Base-by-base conservation (phyloP, 75 land plant species). In the Sequoia sempervirens region DNA sequence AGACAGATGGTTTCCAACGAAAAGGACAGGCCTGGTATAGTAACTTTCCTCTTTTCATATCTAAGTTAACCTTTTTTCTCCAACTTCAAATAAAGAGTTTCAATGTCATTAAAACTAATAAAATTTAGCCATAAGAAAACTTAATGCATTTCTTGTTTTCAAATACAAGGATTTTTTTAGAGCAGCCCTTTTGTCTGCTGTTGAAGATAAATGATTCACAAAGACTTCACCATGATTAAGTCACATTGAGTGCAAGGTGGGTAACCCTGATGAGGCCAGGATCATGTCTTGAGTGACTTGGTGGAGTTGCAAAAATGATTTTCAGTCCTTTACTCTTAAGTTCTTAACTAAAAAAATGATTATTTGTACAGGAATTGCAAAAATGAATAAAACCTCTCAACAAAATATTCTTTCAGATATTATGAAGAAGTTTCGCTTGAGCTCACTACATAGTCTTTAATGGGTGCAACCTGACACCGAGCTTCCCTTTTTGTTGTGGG, bases 21-120 rank as follows among this genome's bases (percentile, higher is more conserved):
- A 85, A 90, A 84, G 95, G 97, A 26, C 97, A 95, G 79, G 93
- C 97, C n/a, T 95, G 97, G 97, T 93, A 88, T 83, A 87, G 75
- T 82, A 40, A 52, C 50, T 56, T 23, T 74, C 37, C 82, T 66
- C 74, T 26, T 2, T 78, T 0, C 30, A 78, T 41, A 41, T 40
- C 11, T 6, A 41, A 78, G 46, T 76, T 76, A 18, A n/a, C 34
- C 72, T 69, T 30, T 9, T 69, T 69, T 69, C 9, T 0, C 47
- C 34, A 7, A 17, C 30, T 69, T 69, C 70, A 20, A 7, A 66
- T 66, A 8, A 66, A 23, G 7, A 66, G 5, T 66, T 66, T 8
- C 70, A 26, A 15, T 54, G 58, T 15, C 64, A 18, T 58, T 28
- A 30, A n/a, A 28, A 17, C 30, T n/a, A 18, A 30, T 28, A 69